phyloP scores from a whole-genome alignment of 2,329 filamentous ascomycete genomes.

The Venturia oleaginea region DNA sequence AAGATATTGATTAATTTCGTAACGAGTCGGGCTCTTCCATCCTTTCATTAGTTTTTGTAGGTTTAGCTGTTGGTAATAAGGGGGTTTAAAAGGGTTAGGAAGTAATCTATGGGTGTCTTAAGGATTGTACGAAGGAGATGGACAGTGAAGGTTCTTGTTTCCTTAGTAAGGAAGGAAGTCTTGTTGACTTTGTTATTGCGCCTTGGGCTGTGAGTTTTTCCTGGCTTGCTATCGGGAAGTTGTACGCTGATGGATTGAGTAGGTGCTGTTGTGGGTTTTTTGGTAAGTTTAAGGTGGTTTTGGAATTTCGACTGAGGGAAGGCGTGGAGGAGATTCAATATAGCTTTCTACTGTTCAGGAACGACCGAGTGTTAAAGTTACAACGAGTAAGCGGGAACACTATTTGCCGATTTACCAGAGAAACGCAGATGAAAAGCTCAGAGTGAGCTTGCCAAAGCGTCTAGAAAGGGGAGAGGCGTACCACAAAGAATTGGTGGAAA shows the following conservation, averaged over 20 bases:
- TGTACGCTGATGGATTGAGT: background rate
- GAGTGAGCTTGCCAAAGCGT: slow-evolving; percentile 40
- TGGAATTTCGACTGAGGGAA: slow-evolving; percentile 47
- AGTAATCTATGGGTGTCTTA: slow-evolving; percentile 51
- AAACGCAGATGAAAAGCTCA: slow-evolving; percentile 40
- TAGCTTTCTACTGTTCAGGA: slow-evolving; percentile 54
- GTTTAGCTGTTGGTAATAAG: slow-evolving; percentile 33
- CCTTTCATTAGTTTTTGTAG: slow-evolving; percentile 55
- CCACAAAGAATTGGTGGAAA: slow-evolving; percentile 43
- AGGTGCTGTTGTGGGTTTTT: slow-evolving; percentile 56
- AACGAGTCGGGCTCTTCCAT: slow-evolving; percentile 53
- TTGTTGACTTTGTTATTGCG: slow-evolving; percentile 63
- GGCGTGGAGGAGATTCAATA: slow-evolving; percentile 55
- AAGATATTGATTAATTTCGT: slow-evolving; percentile 70
- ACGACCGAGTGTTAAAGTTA: slow-evolving; percentile 56
- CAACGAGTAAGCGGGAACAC: slow-evolving; percentile 56
- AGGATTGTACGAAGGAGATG: slow-evolving; percentile 55
- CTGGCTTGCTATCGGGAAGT: background rate
- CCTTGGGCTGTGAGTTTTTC: slow-evolving; percentile 53
- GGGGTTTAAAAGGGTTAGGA: slow-evolving; percentile 42
- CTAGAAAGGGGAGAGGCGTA: slow-evolving; percentile 50
- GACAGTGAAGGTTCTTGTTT: slow-evolving; percentile 57
- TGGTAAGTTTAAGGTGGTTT: slow-evolving; percentile 61
- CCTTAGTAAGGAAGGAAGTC: slow-evolving; percentile 50
- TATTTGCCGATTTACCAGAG: slow-evolving; percentile 58